These are phyloP conservation scores for Nicotiana tomentosiformis DNA, from an alignment of 257 asterid genomes.

Conservation along the genomic window DNA sequence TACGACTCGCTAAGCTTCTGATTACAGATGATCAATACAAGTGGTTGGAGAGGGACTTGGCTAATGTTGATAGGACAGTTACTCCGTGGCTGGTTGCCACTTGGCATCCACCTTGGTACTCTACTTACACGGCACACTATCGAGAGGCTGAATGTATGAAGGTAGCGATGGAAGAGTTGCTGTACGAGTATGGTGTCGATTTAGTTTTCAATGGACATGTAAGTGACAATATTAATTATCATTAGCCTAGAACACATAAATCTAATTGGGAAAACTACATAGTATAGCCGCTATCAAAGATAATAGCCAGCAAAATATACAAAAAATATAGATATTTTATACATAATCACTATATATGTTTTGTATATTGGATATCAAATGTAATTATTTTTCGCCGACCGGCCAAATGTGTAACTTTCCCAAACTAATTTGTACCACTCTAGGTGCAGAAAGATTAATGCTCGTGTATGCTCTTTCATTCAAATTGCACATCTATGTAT, in stretches of 20 bases:
- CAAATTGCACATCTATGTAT: not conserved
- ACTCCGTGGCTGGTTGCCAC: conserved; percentile 90
- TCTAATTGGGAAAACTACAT: not conserved
- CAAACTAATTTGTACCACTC: too few species aligned
- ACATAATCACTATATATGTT: too few species aligned
- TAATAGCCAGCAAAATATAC: too few species aligned
- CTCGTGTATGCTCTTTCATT: not conserved
- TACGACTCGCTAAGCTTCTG: conserved; percentile 9
- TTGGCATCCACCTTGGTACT: conserved; percentile 98
- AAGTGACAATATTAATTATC: conserved; percentile 19
- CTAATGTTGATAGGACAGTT: conserved; percentile 49
- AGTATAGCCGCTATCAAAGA: too few species aligned
- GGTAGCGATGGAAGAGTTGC: conserved; percentile 71
- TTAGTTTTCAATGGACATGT: conserved; percentile 89
- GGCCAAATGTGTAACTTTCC: too few species aligned
- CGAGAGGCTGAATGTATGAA: conserved; percentile 96
- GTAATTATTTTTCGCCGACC: too few species aligned
- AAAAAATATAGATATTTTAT: too few species aligned
- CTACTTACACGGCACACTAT: conserved; percentile 81
- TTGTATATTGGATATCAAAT: too few species aligned
- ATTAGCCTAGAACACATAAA: not conserved
- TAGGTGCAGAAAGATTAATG: not conserved
- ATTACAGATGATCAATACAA: conserved; percentile 69
- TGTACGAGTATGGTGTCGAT: conserved; percentile 70
- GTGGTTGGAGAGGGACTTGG: conserved; percentile 78